phyloP scores from a whole-genome alignment of 768 basidiomycete genomes.

The Boletales sp. region DNA sequence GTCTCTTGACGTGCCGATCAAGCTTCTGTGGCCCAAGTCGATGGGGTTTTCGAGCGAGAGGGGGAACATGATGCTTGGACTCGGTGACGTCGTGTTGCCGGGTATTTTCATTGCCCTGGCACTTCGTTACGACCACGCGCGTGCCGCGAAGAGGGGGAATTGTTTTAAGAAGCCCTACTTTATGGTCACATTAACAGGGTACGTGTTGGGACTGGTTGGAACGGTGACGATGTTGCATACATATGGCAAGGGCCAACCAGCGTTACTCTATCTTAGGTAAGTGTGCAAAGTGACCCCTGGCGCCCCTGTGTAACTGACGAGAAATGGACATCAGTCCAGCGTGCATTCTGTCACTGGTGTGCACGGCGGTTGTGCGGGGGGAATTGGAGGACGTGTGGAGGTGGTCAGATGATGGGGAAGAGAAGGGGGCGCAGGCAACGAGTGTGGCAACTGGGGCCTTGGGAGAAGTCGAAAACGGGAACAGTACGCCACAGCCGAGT shows the following conservation, averaged over 20 bases:
- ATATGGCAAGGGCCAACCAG: constrained; percentile 79
- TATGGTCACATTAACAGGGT: constrained; percentile 60
- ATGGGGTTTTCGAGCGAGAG: constrained; percentile 41
- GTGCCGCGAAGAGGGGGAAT: constrained; percentile 31
- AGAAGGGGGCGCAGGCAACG: constrained; percentile 13
- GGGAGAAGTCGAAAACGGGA: constrained; percentile 15
- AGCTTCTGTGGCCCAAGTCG: constrained; percentile 83
- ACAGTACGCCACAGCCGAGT: constrained; percentile 12
- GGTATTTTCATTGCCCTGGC: constrained; percentile 77
- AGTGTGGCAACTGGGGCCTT: constrained; percentile 8
- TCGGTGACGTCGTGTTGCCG: constrained; percentile 80
- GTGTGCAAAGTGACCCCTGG: constrained; percentile 9
- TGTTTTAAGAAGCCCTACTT: constrained; percentile 75
- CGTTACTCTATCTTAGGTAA: constrained; percentile 86
- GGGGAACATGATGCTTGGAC: constrained; percentile 86
- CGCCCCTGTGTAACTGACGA: too few relatives aligned
- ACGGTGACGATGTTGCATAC: constrained; percentile 88
- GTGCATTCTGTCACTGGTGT: constrained; percentile 67
- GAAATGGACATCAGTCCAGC: constrained; percentile 49
- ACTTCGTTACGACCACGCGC: constrained; percentile 76
- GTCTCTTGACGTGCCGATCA: constrained; percentile 87
- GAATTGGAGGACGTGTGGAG: constrained; percentile 69
- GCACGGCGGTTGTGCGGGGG: constrained; percentile 56
- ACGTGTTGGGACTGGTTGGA: constrained; percentile 63
- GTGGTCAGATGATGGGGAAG: constrained; percentile 58